A percentile compares a stretch with the other conserved stretches of the same genome.
These are phyloP conservation scores for Nidula niveotomentosa DNA, from an alignment of 1,284 basidiomycete species.

Conservation along the genomic window DNA sequence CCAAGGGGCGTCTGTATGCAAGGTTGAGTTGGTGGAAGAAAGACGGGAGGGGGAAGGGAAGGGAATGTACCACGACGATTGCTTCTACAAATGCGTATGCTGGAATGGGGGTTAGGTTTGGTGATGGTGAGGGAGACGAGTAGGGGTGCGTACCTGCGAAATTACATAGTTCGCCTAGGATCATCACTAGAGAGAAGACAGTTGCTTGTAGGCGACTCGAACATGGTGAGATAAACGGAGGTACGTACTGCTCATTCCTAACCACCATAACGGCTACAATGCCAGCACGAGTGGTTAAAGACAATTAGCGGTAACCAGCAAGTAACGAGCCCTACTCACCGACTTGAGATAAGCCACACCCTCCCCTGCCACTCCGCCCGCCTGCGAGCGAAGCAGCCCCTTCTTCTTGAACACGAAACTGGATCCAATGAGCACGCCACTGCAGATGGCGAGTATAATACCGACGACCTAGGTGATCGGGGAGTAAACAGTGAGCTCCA, in stretches of 20 bases:
- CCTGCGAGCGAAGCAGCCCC: conserved; percentile 74
- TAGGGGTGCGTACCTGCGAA: conserved; percentile 62
- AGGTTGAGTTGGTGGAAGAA: conserved; percentile 3
- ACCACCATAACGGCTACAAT: conserved; percentile 79
- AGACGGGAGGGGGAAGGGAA: conserved; percentile 7
- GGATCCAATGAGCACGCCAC: conserved; percentile 90
- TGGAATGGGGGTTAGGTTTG: conserved; percentile 27
- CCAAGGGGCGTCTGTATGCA: conserved; percentile 84
- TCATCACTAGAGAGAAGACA: conserved; percentile 61
- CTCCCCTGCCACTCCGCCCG: conserved; percentile 77
- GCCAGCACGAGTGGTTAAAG: too few species aligned
- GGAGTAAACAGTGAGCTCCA: conserved; percentile 5
- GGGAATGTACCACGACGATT: conserved; percentile 72
- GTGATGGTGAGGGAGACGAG: conserved; percentile 13
- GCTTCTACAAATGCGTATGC: conserved; percentile 92
- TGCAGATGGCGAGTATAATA: conserved; percentile 80
- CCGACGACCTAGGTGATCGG: conserved; percentile 55
- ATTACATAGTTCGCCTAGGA: conserved; percentile 79
- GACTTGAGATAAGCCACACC: conserved; percentile 95
- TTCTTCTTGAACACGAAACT: conserved; percentile 98
- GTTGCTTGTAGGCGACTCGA: conserved; percentile 1
- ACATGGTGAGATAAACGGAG: neutral
- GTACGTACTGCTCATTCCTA: conserved; percentile 73
- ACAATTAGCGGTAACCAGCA: neutral
- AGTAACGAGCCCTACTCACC: conserved; percentile 40